phyloP scores from a whole-genome alignment of 768 basidiomycete genomes.

The Lactarius deliciosus region DNA sequence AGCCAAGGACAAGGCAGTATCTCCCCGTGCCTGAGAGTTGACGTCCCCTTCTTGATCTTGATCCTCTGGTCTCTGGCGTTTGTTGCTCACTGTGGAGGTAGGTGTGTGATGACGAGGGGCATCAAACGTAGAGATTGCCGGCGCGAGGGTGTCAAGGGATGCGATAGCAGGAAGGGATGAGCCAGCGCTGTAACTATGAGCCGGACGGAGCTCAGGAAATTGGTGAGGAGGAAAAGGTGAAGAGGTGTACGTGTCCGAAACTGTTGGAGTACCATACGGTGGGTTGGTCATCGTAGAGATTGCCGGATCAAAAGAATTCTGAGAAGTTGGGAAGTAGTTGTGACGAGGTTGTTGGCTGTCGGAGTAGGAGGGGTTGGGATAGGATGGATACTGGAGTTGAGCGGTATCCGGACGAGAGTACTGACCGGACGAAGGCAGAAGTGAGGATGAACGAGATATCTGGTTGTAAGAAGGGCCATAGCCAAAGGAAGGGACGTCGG shows the following conservation, averaged over 20 bases:
- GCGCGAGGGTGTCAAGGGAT: conserved; percentile 1
- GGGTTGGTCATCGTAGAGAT: conserved; percentile 3
- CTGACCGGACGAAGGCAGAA: conserved; percentile 9
- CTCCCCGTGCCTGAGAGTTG: conserved; percentile 4
- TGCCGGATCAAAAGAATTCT: conserved; percentile 10
- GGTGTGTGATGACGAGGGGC: conserved; percentile 1
- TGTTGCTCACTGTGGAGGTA: conserved; percentile 14
- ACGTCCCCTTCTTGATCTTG: conserved; percentile 22
- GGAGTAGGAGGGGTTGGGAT: conserved; percentile 12
- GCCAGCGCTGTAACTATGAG: not conserved
- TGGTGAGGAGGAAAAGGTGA: conserved; percentile 6
- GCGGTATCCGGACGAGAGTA: conserved; percentile 9
- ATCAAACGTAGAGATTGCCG: conserved; percentile 5
- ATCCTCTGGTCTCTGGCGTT: conserved; percentile 27
- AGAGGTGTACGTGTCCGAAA: conserved; percentile 4
- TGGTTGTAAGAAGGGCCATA: conserved; percentile 18
- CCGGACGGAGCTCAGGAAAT: conserved; percentile 8
- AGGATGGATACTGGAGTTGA: conserved; percentile 15
- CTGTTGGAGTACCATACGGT: conserved; percentile 1
- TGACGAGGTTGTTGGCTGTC: conserved; percentile 12
- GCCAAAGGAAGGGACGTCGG: conserved; percentile 16
- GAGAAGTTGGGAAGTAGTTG: conserved; percentile 8
- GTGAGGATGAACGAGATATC: conserved; percentile 16
- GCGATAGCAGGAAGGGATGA: conserved; percentile 3
- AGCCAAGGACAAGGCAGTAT: not conserved